Conservation (phyloP, 129 eudicot genomes). For the Saposhnikovia divaricata region DNA sequence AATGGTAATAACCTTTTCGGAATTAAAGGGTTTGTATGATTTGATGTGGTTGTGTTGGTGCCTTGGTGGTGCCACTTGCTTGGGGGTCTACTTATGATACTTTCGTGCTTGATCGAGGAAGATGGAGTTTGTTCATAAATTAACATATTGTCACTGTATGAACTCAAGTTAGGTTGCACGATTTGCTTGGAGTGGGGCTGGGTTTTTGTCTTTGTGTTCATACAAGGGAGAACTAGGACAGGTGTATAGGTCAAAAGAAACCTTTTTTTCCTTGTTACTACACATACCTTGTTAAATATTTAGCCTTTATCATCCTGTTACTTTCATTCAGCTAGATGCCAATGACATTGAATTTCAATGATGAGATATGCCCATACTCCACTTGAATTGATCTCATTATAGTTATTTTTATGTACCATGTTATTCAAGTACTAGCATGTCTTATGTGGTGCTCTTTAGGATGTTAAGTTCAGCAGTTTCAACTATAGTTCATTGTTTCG, state of each 20-base stretch:
- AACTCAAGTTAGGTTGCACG: neutral
- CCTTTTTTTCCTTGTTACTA: neutral
- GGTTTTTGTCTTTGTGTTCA: neutral
- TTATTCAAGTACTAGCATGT: neutral
- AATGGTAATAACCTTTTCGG: neutral
- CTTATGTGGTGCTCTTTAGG: neutral
- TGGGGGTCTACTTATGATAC: neutral
- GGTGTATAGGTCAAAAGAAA: neutral
- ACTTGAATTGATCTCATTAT: neutral
- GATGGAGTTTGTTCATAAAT: neutral
- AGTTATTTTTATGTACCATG: neutral
- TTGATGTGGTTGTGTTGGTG: neutral
- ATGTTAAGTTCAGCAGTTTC: neutral
- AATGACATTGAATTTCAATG: neutral
- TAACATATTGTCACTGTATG: neutral
- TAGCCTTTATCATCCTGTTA: neutral
- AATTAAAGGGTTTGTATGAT: too few relatives aligned
- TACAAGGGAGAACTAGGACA: neutral
- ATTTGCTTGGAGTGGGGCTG: neutral
- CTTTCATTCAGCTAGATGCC: neutral
- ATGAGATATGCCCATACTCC: neutral
- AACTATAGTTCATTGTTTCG: neutral
- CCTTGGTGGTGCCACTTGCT: neutral
- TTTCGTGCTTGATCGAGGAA: neutral
- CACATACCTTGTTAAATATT: neutral